Evolutionary conservation across 805 yeast species (phyloP), one percentile per base, ranked within the genome.

Genomic region (Candida dajiaensis): DNA sequence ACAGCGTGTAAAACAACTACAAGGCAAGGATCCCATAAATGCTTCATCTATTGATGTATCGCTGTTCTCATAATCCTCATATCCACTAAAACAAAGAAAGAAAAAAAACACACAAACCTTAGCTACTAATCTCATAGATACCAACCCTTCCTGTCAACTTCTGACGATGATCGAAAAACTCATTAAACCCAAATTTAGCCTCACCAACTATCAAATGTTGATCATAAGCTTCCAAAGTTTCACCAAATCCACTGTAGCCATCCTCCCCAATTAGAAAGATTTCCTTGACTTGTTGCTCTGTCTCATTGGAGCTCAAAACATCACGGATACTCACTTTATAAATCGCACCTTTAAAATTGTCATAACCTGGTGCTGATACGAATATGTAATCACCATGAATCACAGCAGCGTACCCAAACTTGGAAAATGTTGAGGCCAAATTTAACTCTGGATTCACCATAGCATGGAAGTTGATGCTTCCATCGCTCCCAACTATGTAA

Each of bases 341-440:
- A 4, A 81, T 61, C 0, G 73, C 72, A 23, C 60, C 60, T 29
- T 26, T 43, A 4, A 2, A 10, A 1, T 81, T 83, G 1, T 80
- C 81, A 45, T 59, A 58, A 3, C 75, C 76, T 1, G 78, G 75
- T 0, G 79, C 70, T 0, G 78, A 65, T 3, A 75, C 54, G 42
- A 62, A 63, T 20, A 76, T 54, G 8, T 19, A 16, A 6, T 53
- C 50, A 15, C 52, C 51, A 20, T 51, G 44, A 1, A 33, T 43
- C 25, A 43, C 45, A 2, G 29, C 51, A 1, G 23, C 11, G 3
- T 12, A 19, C 1, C 62, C 61, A 42, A 58, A 57, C 16, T 50
- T 49, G 7, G 57, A 42, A 20, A 48, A 28, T 2, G 49, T 23
- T 13, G 35, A 41, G 5, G 8, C 40, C n/a, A 45, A 1, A 2